These are phyloP conservation scores for Scortechinia acanthostroma DNA, from an alignment of 2,329 filamentous ascomycete species.

Conservation along the genomic window DNA sequence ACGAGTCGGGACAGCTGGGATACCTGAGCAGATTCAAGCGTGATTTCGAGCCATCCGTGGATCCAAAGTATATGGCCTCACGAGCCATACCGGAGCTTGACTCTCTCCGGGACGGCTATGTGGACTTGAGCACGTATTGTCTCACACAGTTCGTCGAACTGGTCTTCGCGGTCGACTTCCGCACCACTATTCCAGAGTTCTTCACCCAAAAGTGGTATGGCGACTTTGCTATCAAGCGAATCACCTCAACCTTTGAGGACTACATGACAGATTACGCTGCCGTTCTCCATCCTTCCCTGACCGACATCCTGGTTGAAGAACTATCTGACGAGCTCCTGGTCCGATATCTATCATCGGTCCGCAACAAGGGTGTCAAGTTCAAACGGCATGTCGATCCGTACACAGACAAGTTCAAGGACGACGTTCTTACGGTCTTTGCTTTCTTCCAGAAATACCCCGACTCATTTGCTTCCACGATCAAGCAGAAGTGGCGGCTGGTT, in stretches of 20 bases:
- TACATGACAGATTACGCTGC: constrained; percentile 82
- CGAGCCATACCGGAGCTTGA: constrained; percentile 68
- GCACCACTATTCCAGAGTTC: constrained; percentile 74
- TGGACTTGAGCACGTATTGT: constrained; percentile 90
- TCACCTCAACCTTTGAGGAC: constrained; percentile 90
- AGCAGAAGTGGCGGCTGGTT: constrained; percentile 85
- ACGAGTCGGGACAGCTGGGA: constrained; percentile 45
- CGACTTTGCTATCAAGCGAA: constrained; percentile 80
- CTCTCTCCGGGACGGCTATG: constrained; percentile 78
- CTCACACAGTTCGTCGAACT: constrained; percentile 79
- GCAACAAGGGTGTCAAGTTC: constrained; percentile 87
- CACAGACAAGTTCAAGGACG: constrained; percentile 87
- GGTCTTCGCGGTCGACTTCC: constrained; percentile 87
- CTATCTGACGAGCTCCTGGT: constrained; percentile 85
- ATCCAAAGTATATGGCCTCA: constrained; percentile 72
- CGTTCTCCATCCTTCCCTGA: constrained; percentile 77
- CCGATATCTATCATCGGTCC: constrained; percentile 74
- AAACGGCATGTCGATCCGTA: constrained; percentile 79
- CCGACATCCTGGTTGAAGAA: constrained; percentile 88
- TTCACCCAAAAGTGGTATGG: constrained; percentile 89
- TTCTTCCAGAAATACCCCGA: constrained; percentile 73
- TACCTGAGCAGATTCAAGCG: constrained; percentile 82
- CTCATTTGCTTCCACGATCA: constrained; percentile 68
- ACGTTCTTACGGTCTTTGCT: constrained; percentile 81
- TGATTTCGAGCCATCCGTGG: constrained; percentile 75